A percentile compares a stretch with the other conserved stretches of the same genome.
Evolutionary conservation across 805 yeast species (phyloP).

Genomic region (Ogataea neopini): DNA sequence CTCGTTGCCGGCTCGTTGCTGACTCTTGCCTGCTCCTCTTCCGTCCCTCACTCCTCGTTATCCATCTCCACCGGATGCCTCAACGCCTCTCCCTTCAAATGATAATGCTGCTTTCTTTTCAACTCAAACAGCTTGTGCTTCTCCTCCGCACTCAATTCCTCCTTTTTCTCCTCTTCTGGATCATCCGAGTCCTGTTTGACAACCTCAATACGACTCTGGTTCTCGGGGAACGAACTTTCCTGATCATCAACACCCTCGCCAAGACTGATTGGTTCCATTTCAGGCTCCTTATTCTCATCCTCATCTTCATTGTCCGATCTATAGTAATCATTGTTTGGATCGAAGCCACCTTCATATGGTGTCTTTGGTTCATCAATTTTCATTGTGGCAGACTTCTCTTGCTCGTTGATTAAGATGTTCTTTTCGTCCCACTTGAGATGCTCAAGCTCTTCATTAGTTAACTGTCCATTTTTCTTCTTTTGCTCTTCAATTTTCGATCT

Average conservation of each 20-base stretch:
- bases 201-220: constrained; percentile 23
- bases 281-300: constrained; percentile 27
- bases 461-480: constrained; percentile 29
- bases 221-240: constrained; percentile 8
- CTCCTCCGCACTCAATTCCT: constrained; percentile 51
- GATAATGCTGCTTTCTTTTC: constrained; percentile 79
- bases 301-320: constrained; percentile 65
- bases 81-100: constrained; percentile 52
- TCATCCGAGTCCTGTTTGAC: constrained; percentile 32
- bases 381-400: constrained; percentile 71
- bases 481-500: constrained; percentile 46
- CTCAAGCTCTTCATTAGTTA: constrained; percentile 33
- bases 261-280: constrained; percentile 33
- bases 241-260: constrained; percentile 39
- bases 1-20: too few relatives aligned
- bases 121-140: constrained; percentile 72
- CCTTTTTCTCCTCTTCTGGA: constrained; percentile 37
- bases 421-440: constrained; percentile 84
- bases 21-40: too few relatives aligned
- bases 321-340: constrained; percentile 80
- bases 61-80: constrained; percentile 40
- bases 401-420: constrained; percentile 72
- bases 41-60: constrained; percentile 37
- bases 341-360: constrained; percentile 88
- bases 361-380: constrained; percentile 94